Evolutionary conservation across 2,329 filamentous ascomycete genomes (phyloP).

Genomic region (Ceratocystis ficicola): DNA sequence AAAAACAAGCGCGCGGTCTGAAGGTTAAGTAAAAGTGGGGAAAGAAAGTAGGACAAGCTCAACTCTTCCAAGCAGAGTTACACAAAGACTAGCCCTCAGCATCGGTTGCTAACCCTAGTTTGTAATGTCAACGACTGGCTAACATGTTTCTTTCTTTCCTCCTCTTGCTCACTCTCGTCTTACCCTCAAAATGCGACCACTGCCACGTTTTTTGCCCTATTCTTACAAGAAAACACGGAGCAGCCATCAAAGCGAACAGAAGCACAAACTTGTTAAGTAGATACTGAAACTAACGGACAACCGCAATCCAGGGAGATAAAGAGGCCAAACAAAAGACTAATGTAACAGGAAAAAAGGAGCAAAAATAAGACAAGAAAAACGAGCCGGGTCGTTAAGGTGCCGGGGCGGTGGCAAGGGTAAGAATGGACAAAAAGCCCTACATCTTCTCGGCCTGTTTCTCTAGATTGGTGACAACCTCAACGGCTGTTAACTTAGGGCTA

Average conservation of each 20-base stretch:
- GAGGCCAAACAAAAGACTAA: not conserved
- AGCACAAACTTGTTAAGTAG: not conserved
- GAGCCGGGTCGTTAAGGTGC: not conserved
- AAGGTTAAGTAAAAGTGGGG: no score
- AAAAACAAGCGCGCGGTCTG: no score
- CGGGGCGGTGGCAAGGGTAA: no score
- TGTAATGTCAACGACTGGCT: no score
- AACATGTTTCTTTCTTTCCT: no score
- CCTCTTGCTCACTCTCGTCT: no score
- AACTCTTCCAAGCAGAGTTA: no score
- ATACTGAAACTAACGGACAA: not conserved
- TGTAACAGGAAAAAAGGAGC: not conserved
- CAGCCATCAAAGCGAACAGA: not conserved
- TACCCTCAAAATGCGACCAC: not conserved
- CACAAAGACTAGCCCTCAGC: no score
- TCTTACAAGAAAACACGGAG: not conserved
- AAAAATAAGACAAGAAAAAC: not conserved
- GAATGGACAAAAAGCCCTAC: slow-evolving; percentile 14
- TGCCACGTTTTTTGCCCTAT: not conserved
- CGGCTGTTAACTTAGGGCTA: slow-evolving; percentile 13
- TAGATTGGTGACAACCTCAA: slow-evolving; percentile 22
- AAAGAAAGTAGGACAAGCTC: no score
- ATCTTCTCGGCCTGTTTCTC: slow-evolving; percentile 25
- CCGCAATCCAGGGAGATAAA: not conserved
- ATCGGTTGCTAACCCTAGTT: no score